Percentiles rank a stretch among this genome's conserved stretches.
Evolutionary conservation across 306 rosid species (phyloP).

Genomic region (Senna siamea): DNA sequence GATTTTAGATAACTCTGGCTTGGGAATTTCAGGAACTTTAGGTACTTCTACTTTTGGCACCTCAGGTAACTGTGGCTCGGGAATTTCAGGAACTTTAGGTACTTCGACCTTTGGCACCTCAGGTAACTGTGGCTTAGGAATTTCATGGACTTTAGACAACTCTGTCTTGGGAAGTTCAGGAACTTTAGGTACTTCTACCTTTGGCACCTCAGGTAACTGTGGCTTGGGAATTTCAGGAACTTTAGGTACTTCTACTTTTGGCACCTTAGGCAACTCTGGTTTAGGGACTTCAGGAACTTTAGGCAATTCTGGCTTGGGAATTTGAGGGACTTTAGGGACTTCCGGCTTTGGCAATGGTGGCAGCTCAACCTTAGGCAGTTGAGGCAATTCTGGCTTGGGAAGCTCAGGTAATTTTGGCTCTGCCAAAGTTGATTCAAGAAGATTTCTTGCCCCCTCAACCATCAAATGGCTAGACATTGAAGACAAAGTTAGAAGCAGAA

Average conservation of each 20-base stretch:
- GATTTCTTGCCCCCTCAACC: neutral
- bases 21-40: constrained; percentile 19
- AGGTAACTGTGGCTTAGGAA: neutral
- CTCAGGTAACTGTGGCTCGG: constrained; percentile 11
- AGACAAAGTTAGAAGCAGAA: neutral
- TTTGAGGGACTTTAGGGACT: too few relatives aligned
- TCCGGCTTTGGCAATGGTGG: neutral
- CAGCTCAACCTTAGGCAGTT: too few relatives aligned
- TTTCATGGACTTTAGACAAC: neutral
- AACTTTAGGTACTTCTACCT: constrained; percentile 21
- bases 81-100: neutral
- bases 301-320: neutral
- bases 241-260: constrained; percentile 26
- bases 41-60: constrained; percentile 28
- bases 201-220: neutral
- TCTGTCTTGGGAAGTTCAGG: constrained; percentile 3
- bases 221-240: constrained; percentile 20
- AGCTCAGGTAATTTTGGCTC: constrained; percentile 17
- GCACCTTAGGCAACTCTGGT: neutral
- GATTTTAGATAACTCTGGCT: too few relatives aligned
- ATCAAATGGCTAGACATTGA: neutral
- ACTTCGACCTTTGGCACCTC: constrained; percentile 16
- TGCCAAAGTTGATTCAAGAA: neutral
- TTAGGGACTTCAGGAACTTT: neutral
- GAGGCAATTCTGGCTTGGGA: constrained; percentile 13